Evolutionary conservation across 805 yeast genomes (phyloP), one percentile per base, ranked within the genome.

Genomic region (Kluyveromyces wickerhamii): DNA sequence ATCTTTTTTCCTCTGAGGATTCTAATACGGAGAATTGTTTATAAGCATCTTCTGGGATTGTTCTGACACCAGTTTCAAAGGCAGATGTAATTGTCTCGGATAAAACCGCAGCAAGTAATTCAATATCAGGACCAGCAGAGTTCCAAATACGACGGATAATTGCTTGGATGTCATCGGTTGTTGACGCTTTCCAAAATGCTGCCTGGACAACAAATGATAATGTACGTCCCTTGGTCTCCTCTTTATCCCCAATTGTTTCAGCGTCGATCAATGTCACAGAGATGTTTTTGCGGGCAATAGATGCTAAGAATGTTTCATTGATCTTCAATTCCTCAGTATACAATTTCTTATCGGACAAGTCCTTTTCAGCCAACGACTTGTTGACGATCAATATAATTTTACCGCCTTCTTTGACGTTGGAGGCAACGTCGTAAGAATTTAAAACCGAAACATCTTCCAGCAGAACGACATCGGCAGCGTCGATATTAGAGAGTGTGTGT

Each of bases 91-190:
- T 71, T 34, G 77, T 69, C 38, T 74, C 73, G 38, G 79, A 76
- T 52, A 80, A 66, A 30, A 78, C 85, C 21, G 80, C 75, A 21
- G 82, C 83, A 44, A 86, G 69, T 39, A 80, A 64, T 62, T 87
- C 95, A 40, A 85, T 82, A 43, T 79, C 86, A 34, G 80, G 71
- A 33, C 94, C 92, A 41, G 81, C 80, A 11, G 92, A 78, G 54
- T 79, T 84, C 60, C 80, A 74, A 47, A 86, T 73, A 55, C 79
- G 79, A 59, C 84, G 77, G 40, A 83, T 86, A 44, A 81, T 68
- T 22, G 77, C 77, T 32, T 77, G 79, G 30, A 55, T 57, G 21
- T 70, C 71, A 29, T 76, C 66, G 25, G 69, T 69, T 42, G 69
- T 73, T 6, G 82, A 72, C 27, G 70, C 63, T 40, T 71, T 70